Evolutionary conservation across 2,329 filamentous ascomycete genomes (phyloP), one percentile per base, ranked within the genome.

Genomic region (Aspergillus costaricaensis): DNA sequence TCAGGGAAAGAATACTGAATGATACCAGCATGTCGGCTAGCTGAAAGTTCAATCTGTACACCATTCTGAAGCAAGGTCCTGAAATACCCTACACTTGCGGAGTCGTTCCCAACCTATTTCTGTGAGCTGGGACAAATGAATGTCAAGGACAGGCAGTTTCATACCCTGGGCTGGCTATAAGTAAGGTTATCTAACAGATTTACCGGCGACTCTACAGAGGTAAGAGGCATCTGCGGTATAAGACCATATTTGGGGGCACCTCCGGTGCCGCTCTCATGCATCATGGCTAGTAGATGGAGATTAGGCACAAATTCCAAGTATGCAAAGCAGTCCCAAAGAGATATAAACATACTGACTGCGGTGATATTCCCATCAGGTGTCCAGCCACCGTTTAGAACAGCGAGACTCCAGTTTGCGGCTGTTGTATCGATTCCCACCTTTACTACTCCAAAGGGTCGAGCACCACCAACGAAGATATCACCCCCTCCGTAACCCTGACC

Each of bases 21-120:
- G 4, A 91, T 74, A 0, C 86, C 85, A 1, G 86, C 80, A 66
- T 86, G 86, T n/a, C 86, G 82, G 0, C 86, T 82, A 0, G 83
- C 81, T 0, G 88, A 90, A 80, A 89, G 86, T 65, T 90, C 86
- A 2, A 83, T 83, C n/a, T 80, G 76, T 54, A 90, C 80, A 1
- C 83, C 83, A 47, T 79, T 83, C 59, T 83, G 77, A 49, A 91
- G 73, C 0, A 80, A 83, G 50, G 90, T 81, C 51, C 81, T 82
- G 69, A 89, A 90, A 63, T 87, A 86, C 0, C 88, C 88, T 1
- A 88, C 87, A 47, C 78, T 79, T 1, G 87, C 86, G 10, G 79
- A 74, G 10, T 88, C 84, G 23, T 77, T 82, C 2, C 77, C 79
- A 55, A 70, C 51, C 71, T 73, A 60, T 1, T 6, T 19, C 17